phyloP scores from a whole-genome alignment of 345 rosid species.

The Cardiospermum halicacabum region DNA sequence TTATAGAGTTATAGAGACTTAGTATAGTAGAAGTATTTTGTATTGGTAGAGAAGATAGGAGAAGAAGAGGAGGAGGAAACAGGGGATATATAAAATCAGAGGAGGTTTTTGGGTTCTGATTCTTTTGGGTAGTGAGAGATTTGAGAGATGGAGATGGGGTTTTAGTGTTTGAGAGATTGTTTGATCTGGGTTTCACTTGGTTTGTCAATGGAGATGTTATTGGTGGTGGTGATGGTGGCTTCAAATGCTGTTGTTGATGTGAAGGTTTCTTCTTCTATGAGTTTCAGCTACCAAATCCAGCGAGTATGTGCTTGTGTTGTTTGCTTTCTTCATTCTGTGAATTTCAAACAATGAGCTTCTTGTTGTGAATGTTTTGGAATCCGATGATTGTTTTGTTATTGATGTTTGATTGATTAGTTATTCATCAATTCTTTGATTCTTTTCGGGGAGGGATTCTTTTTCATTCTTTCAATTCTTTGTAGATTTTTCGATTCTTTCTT shows the following conservation, averaged over 20 bases:
- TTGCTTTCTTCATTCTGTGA: conserved; percentile 25
- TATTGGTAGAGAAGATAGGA: conserved; percentile 13
- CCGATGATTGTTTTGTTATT: conserved; percentile 85
- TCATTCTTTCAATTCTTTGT: not conserved
- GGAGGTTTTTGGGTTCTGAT: conserved; percentile 31
- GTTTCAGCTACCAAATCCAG: conserved; percentile 30
- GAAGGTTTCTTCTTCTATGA: conserved; percentile 21
- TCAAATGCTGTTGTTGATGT: conserved; percentile 44
- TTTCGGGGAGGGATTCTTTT: conserved; percentile 36
- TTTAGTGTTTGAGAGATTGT: conserved; percentile 2
- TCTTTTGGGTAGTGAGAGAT: conserved; percentile 36
- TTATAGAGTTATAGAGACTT: conserved; percentile 26
- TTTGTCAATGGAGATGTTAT: conserved; percentile 40
- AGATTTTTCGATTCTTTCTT: no score
- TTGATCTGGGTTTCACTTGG: conserved; percentile 16
- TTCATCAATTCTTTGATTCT: conserved; percentile 75
- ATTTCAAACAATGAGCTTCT: conserved; percentile 45
- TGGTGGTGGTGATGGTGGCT: conserved; percentile 33
- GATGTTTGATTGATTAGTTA: conserved; percentile 44
- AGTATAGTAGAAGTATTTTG: conserved; percentile 11
- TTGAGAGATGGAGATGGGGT: conserved; percentile 7
- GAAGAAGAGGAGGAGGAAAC: conserved; percentile 10
- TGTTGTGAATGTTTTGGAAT: conserved; percentile 58
- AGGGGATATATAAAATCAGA: conserved; percentile 32
- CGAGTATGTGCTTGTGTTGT: conserved; percentile 38